Base-by-base conservation (phyloP, 2,329 filamentous ascomycete genomes). In the Cordyceps javanica region DNA sequence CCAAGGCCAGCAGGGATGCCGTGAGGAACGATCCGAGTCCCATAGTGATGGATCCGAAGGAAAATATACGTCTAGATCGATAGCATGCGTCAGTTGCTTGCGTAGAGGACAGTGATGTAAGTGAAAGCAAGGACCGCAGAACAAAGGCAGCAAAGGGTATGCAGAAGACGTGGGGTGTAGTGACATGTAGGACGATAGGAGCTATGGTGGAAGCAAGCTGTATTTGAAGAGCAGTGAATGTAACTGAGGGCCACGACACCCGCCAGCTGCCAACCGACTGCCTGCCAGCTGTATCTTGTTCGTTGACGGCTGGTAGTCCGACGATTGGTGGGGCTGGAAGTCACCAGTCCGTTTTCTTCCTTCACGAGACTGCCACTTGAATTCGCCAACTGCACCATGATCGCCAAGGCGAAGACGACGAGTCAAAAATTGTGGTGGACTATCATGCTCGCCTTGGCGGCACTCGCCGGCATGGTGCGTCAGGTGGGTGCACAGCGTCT, bases 1-100 rank as follows among this genome's bases (percentile, higher is more conserved):
- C 49, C 46, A 61, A 34, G 23, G 58, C 58, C 58, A 60, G 34
- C 19, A 60, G 39, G n/a, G 58, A 55, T 48, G 54, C 58, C 46
- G 58, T 41, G 54, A 60, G 34, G n/a, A 60, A 26, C 9, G 48
- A 52, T 25, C 45, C 41, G 49, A 60, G 53, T 55, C 57, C 57
- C 57, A 59, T 59, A 36, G 38, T 26, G 42, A 36, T 19, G 42
- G 50, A 50, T 30, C 50, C 38, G 50, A 11, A 16, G 28, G 13
- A 9, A 16, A 28, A 19, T 2, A 9, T 2, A n/a, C 25, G 19
- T 45, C 55, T 52, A 52, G 26, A 10, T 46, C 23, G 45, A 25
- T 11, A 36, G 9, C 34, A 9, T 9, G 30, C 14, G 46, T 57
- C 46, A 57, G 55, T 44, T 9, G n/a, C 7, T 42, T 36, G 28